phyloP scores from a whole-genome alignment of 2,329 filamentous ascomycete genomes.

The Arachnopeziza araneosa region DNA sequence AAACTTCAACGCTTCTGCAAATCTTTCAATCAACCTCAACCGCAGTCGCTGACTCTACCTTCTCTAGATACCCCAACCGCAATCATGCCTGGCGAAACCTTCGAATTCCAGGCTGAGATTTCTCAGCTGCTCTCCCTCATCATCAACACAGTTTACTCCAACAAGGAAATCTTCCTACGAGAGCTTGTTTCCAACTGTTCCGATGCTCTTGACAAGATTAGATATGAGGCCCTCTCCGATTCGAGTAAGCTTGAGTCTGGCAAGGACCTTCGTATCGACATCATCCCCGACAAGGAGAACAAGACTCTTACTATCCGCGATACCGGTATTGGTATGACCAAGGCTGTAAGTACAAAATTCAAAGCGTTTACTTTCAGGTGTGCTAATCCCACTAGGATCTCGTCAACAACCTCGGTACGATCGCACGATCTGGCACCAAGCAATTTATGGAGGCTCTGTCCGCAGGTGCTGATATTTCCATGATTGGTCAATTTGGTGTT shows the following conservation, averaged over 20 bases:
- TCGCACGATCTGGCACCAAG: conserved; percentile 98
- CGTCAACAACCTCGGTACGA: conserved; percentile 99
- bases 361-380: conserved; percentile 3
- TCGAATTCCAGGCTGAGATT: conserved; percentile 99
- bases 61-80: conserved; percentile 29
- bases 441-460: conserved; percentile 99
- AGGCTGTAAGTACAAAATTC: conserved; percentile 68
- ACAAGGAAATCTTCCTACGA: conserved; percentile 99
- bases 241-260: conserved; percentile 92
- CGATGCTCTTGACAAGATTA: conserved; percentile 99
- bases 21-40: background rate
- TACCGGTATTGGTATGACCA: conserved; percentile 99
- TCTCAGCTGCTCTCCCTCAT: conserved; percentile 99
- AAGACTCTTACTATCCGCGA: conserved; percentile 98
- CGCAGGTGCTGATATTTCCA: conserved; percentile 97
- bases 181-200: conserved; percentile 98
- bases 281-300: conserved; percentile 94
- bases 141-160: conserved; percentile 99
- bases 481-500: conserved; percentile 99
- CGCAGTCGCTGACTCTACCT: conserved; percentile 11
- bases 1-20: background rate
- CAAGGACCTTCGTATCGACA: conserved; percentile 98
- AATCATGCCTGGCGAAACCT: conserved; percentile 85
- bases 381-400: conserved; percentile 65
- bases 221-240: conserved; percentile 97